Evolutionary conservation across 345 rosid species (phyloP).

Genomic region (Microcos paniculata): DNA sequence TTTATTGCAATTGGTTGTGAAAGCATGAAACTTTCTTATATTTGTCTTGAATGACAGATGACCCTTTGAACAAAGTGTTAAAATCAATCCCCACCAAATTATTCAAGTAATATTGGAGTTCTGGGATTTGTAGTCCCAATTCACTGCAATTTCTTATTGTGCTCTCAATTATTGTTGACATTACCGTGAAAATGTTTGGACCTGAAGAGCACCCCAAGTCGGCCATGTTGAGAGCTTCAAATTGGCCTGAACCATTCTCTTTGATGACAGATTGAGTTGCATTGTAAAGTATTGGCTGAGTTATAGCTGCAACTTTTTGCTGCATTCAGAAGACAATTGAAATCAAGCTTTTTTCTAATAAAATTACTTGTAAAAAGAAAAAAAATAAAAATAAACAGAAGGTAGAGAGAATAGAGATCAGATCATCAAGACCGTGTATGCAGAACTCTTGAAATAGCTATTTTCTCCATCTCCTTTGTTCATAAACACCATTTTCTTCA

Average conservation of each 20-base stretch:
- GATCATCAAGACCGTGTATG: not conserved
- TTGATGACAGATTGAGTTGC: not conserved
- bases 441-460: not conserved
- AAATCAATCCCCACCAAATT: not conserved
- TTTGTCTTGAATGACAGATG: not conserved
- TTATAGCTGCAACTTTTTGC: not conserved
- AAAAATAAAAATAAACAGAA: too few species aligned
- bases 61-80: slow-evolving; percentile 1
- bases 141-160: not conserved
- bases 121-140: not conserved
- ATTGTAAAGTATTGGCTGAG: not conserved
- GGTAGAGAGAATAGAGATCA: too few species aligned
- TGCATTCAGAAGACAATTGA: not conserved
- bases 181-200: slow-evolving; percentile 45
- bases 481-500: not conserved
- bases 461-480: not conserved
- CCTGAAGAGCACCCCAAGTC: slow-evolving; percentile 83
- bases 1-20: slow-evolving; percentile 25
- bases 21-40: not conserved
- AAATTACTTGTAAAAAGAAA: too few species aligned
- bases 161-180: not conserved
- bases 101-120: not conserved
- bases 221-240: slow-evolving; percentile 27
- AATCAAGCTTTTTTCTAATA: too few species aligned
- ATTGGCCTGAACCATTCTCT: not conserved